Evolutionary conservation across 2,329 filamentous ascomycete species (phyloP).

Genomic region (Emergomyces orientalis): DNA sequence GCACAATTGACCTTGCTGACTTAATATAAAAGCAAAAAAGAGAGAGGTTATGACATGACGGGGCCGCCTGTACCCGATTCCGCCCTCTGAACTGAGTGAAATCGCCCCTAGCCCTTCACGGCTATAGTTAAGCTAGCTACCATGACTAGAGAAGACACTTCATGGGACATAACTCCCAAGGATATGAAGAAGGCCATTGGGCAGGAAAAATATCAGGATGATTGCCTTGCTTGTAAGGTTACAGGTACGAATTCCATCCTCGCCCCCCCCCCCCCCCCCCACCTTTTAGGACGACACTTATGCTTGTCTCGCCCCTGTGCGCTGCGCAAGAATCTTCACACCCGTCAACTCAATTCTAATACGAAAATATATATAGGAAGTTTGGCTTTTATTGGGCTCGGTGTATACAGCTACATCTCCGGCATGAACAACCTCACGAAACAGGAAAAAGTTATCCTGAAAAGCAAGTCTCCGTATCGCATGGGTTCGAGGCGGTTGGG

Average conservation of each 20-base stretch:
- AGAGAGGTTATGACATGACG: background rate
- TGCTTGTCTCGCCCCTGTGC: too few relatives aligned
- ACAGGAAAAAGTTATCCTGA: constrained; percentile 53
- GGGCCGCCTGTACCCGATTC: too few relatives aligned
- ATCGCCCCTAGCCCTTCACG: background rate
- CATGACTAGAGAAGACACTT: constrained; percentile 34
- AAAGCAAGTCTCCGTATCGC: constrained; percentile 61
- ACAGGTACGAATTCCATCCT: constrained; percentile 51
- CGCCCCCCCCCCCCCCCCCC: background rate
- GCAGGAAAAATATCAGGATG: constrained; percentile 38
- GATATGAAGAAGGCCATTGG: constrained; percentile 50
- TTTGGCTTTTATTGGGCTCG: constrained; percentile 64
- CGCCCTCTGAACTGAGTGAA: too few relatives aligned
- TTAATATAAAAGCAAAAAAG: too few relatives aligned
- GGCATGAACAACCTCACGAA: constrained; percentile 62
- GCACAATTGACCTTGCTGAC: background rate
- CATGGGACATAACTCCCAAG: constrained; percentile 47
- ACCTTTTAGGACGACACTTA: background rate
- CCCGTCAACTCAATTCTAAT: background rate
- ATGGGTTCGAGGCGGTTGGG: constrained; percentile 61
- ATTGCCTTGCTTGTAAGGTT: constrained; percentile 63
- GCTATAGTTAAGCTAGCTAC: background rate
- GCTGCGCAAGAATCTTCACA: background rate
- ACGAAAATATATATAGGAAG: constrained; percentile 30
- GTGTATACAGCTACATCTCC: constrained; percentile 66